Conservation (phyloP, 2,329 filamentous ascomycete species). For the Gaeumannomyces tritici region DNA sequence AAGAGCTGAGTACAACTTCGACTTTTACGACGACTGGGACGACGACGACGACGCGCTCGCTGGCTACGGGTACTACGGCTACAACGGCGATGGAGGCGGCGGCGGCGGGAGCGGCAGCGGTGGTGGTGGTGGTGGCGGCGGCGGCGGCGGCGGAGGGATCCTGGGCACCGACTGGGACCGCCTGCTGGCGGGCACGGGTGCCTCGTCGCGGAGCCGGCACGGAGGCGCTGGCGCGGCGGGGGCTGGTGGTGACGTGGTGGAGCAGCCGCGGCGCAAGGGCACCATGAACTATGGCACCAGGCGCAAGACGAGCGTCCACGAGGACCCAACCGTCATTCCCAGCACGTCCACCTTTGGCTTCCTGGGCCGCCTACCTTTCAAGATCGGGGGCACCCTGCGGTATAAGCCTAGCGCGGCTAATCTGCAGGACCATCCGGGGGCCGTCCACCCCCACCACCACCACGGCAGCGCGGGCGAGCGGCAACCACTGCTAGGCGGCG, state of each 20-base stretch:
- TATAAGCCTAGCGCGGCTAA: slow-evolving; percentile 90
- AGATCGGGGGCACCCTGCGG: slow-evolving; percentile 68
- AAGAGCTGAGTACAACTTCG: slow-evolving; percentile 76
- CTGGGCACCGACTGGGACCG: slow-evolving; percentile 71
- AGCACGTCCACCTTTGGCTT: slow-evolving; percentile 81
- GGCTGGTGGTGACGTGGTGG: slow-evolving; percentile 30
- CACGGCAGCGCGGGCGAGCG: slow-evolving; percentile 20
- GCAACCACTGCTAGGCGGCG: slow-evolving; percentile 41
- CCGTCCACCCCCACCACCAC: slow-evolving; percentile 18
- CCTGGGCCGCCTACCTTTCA: slow-evolving; percentile 73
- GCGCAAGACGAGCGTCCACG: slow-evolving; percentile 37
- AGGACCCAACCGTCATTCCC: slow-evolving; percentile 86
- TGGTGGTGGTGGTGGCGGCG: slow-evolving; percentile 44
- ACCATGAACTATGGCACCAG: slow-evolving; percentile 84
- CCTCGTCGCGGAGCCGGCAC: slow-evolving; percentile 24
- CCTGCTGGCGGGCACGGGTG: slow-evolving; percentile 60
- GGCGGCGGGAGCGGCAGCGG: slow-evolving; percentile 21
- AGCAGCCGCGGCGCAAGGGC: slow-evolving; percentile 63
- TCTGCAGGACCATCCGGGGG: slow-evolving; percentile 74
- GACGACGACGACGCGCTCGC: slow-evolving; percentile 34
- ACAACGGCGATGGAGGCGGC: slow-evolving; percentile 3
- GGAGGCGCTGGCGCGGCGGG: slow-evolving; percentile 18
- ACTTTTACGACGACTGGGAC: slow-evolving; percentile 98
- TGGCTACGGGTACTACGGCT: slow-evolving; percentile 1
- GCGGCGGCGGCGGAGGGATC: slow-evolving; percentile 11